Evolutionary conservation across 1,139 yeast genomes (phyloP), one percentile per base, ranked within the genome.

Genomic region (Taphrina flavorubra): DNA sequence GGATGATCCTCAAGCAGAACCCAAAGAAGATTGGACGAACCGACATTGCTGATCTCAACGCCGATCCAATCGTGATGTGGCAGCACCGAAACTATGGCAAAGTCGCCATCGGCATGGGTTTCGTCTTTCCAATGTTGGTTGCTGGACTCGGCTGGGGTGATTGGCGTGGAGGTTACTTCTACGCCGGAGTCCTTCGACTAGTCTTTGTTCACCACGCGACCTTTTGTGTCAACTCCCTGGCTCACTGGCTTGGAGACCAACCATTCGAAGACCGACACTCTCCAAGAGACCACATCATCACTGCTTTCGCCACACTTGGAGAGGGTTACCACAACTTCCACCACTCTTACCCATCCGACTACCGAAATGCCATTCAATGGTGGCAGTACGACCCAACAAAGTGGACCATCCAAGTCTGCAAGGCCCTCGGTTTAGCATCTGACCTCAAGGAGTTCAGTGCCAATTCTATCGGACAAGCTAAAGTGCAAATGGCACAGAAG

Each of bases 311-410:
- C 71, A 94, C 99, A 13, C 89, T 94, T 75, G 99, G 99, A 78
- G 99, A 94, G 83, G 99, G 99, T 71, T 92, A 94, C 85, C 99
- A 94, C 81, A 94, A 94, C 83, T 94, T 94, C 88, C 99, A 94
- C 81, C 99, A 94, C 82, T 98, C 95, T 83, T 94, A 92, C 86
- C 99, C 99, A 74, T 87, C 96, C 60, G 99, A 94, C 82, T 94
- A 94, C 86, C 87, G 99, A 84, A 94, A 94, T 78, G 99, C 99
- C 63, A 85, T 94, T 78, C 90, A 87, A 80, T 95, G 99, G 99
- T 94, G 90, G 84, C 99, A 95, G 85, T 94, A 89, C 80, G 99
- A 94, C 79, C 99, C 99, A 74, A 94, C 98, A 74, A 94, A 94
- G 85, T 77, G 88, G 71, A 78, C 86, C 72, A 92, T 94, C 78